Conservation (phyloP, 2,329 filamentous ascomycete genomes). For the Xylariales sp. region DNA sequence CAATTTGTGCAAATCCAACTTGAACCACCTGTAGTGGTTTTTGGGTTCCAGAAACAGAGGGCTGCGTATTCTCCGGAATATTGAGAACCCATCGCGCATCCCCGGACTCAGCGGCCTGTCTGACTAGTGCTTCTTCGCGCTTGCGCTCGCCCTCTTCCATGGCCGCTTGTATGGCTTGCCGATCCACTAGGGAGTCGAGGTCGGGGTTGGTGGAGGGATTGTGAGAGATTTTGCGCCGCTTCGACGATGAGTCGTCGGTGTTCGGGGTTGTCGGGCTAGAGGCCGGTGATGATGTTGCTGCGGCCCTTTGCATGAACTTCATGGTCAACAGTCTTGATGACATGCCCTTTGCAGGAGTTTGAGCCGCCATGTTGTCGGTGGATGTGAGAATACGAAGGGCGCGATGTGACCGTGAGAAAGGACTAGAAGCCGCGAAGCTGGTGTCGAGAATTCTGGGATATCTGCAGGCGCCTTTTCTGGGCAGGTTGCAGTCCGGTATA, state of each 20-base stretch:
- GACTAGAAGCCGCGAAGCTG: neutral
- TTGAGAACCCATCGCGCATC: constrained; percentile 76
- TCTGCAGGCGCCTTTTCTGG: constrained; percentile 2
- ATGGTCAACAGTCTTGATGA: constrained; percentile 86
- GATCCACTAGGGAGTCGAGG: constrained; percentile 46
- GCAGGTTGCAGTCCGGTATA: constrained; percentile 3
- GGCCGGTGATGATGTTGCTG: constrained; percentile 45
- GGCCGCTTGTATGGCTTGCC: constrained; percentile 57
- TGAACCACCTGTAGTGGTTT: constrained; percentile 55
- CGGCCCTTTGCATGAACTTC: constrained; percentile 96
- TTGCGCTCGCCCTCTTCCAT: constrained; percentile 64
- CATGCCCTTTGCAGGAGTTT: constrained; percentile 62
- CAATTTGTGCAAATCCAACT: constrained; percentile 47
- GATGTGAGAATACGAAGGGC: neutral
- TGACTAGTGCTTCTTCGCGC: constrained; percentile 56
- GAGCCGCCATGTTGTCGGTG: constrained; percentile 36
- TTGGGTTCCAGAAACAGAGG: constrained; percentile 24
- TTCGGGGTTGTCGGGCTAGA: constrained; percentile 38
- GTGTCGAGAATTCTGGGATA: neutral
- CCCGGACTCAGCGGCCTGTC: constrained; percentile 56
- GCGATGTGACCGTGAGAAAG: constrained; percentile 6
- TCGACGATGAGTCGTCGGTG: constrained; percentile 49
- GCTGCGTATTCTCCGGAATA: constrained; percentile 34
- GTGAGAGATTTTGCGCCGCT: constrained; percentile 55
- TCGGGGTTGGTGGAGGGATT: constrained; percentile 27